These are phyloP conservation scores for Tetrapisispora phaffii DNA, from an alignment of 805 yeast genomes.

Conservation along the genomic window DNA sequence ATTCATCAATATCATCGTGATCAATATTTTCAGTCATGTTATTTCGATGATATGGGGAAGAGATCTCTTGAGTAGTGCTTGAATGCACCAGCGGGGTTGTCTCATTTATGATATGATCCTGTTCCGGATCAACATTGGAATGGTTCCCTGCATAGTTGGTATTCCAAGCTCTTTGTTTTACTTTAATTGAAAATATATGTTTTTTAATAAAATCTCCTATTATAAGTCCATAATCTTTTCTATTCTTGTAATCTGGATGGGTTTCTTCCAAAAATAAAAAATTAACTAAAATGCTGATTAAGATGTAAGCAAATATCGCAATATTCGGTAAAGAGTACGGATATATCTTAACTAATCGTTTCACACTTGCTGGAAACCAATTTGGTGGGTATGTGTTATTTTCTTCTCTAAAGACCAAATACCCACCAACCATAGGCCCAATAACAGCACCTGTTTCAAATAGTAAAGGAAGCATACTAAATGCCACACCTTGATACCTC, in stretches of 20 bases:
- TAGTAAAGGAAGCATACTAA: slow-evolving; percentile 49
- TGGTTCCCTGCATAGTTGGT: not conserved
- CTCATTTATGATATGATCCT: not conserved
- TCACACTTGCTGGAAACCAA: slow-evolving; percentile 13
- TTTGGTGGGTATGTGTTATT: slow-evolving; percentile 17
- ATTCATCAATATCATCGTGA: not conserved
- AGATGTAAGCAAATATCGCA: slow-evolving; percentile 33
- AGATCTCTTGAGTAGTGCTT: no score
- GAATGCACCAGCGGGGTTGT: not conserved
- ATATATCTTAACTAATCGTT: slow-evolving; percentile 27
- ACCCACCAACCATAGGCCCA: slow-evolving; percentile 53
- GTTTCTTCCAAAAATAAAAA: slow-evolving; percentile 47
- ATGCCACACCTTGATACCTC: slow-evolving; percentile 53
- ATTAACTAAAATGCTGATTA: slow-evolving; percentile 31
- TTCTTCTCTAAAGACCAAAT: slow-evolving; percentile 38
- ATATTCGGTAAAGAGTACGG: slow-evolving; percentile 49
- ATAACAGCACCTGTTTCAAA: slow-evolving; percentile 52
- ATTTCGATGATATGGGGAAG: no score
- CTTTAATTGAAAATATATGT: slow-evolving; percentile 11
- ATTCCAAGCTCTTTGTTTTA: slow-evolving; percentile 25
- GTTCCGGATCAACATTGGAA: not conserved
- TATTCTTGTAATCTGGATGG: slow-evolving; percentile 31
- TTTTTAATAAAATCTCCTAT: slow-evolving; percentile 32
- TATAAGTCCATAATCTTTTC: slow-evolving; percentile 38
- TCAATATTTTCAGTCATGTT: not conserved